A percentile compares a stretch with the other conserved stretches of the same genome.
Conservation (phyloP, 2,329 filamentous ascomycete species). For the Didymella pinodella region DNA sequence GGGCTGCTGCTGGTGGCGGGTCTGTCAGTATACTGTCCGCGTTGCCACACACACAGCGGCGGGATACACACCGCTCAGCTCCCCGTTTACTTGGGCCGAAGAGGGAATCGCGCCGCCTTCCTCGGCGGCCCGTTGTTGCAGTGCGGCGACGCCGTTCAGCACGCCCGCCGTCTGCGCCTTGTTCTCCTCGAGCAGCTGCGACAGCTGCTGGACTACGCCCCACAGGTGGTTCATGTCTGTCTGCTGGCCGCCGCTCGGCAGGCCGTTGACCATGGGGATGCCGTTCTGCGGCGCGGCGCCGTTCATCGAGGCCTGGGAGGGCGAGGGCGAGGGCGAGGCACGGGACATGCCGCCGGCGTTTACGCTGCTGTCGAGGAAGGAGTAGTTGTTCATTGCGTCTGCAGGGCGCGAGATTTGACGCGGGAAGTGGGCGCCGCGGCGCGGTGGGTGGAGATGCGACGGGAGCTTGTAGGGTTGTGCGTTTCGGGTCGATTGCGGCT, state of each 20-base stretch:
- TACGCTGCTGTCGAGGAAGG: constrained; percentile 44
- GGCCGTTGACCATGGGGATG: constrained; percentile 51
- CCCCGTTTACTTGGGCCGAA: constrained; percentile 47
- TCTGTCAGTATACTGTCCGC: constrained; percentile 1
- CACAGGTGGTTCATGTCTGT: constrained; percentile 55
- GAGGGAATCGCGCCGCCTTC: constrained; percentile 35
- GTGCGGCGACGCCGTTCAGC: constrained; percentile 50
- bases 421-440: constrained; percentile 20
- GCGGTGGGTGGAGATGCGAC: constrained; percentile 19
- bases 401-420: background rate
- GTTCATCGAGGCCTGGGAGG: constrained; percentile 36
- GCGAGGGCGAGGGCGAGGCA: constrained; percentile 45
- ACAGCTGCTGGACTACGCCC: constrained; percentile 53
- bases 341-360: constrained; percentile 38
- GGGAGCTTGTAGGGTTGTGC: constrained; percentile 17
- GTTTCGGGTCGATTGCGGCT: background rate
- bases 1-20: constrained; percentile 35
- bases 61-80: constrained; percentile 40
- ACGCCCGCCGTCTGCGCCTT: constrained; percentile 50
- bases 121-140: constrained; percentile 48
- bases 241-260: constrained; percentile 52
- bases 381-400: constrained; percentile 49
- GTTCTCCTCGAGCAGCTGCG: constrained; percentile 51
- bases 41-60: background rate
- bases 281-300: constrained; percentile 41